Base-by-base conservation (phyloP, 495 filamentous ascomycete species). In the Xylaria longipes region DNA sequence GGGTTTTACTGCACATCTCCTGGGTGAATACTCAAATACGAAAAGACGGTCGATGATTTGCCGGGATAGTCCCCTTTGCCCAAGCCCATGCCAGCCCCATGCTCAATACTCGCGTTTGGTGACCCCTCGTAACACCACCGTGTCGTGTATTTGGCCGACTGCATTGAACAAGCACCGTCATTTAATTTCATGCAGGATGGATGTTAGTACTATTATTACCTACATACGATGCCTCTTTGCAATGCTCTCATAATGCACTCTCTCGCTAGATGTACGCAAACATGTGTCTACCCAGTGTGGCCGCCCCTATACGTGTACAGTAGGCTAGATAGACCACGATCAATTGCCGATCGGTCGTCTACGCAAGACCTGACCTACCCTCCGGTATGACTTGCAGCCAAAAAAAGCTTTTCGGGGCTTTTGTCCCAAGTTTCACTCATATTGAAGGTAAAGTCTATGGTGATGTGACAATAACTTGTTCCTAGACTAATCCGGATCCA, bases 1-100 rank as follows among this genome's bases (percentile, higher is more conserved):
- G 45, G 31, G 33, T 56, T 54, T 25, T 56, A 41, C 65, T 27
- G 60, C 41, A 45, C 37, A 45, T 50, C 27, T 31, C 14, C 45
- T 35, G 45, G 45, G 8, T 8, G 25, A 41, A 68, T 68, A 68
- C 66, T 70, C 68, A 70, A 70, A 70, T 63, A 70, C 68, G 68
- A 70, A 70, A 69, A n/a, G 33, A 20, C 41, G 1, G 22, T 37
- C 41, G 41, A 56, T 56, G 50, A 57, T 64, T 65, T 65, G 60
- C 69, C 54, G 50, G 69, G 69, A 71, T 71, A 17, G 45, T 35
- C 69, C 69, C 69, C 45, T 64, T 25, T 25, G 60, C 9, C 37
- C 60, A 29, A 27, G 60, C 60, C 35, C 60, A 52, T n/a, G n/a
- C n/a, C n/a, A n/a, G n/a, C n/a, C n/a, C n/a, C 52, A 25, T 63